A percentile compares a stretch with the other conserved stretches of the same genome.
These are phyloP conservation scores for Claviceps sp. DNA, from an alignment of 2,329 filamentous ascomycete species.

Conservation along the genomic window DNA sequence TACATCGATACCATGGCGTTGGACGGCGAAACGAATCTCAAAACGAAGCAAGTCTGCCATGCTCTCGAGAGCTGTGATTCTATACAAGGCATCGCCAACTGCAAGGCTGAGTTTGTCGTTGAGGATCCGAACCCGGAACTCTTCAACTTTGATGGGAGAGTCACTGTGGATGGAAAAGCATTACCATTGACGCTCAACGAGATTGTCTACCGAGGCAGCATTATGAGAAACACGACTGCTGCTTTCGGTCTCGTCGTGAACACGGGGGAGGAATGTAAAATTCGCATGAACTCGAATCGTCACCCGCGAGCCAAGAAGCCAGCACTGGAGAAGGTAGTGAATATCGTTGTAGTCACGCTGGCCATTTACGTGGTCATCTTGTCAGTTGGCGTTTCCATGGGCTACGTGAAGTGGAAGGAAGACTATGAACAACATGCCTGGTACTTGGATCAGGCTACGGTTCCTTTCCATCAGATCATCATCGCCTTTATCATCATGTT, in stretches of 20 bases:
- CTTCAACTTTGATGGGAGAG: conserved; percentile 62
- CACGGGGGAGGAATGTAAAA: conserved; percentile 81
- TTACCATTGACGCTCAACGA: conserved; percentile 66
- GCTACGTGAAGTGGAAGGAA: conserved; percentile 64
- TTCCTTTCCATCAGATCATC: conserved; percentile 71
- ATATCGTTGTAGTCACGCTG: conserved; percentile 69
- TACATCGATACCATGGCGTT: conserved; percentile 79
- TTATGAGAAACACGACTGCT: conserved; percentile 64
- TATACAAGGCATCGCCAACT: conserved; percentile 38
- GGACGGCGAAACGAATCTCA: conserved; percentile 72
- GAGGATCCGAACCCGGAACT: conserved; percentile 70
- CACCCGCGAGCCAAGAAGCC: conserved; percentile 77
- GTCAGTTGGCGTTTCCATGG: conserved; percentile 70
- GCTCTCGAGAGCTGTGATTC: conserved; percentile 44
- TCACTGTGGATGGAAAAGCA: conserved; percentile 43
- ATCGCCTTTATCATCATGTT: conserved; percentile 92
- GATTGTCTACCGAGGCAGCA: conserved; percentile 74
- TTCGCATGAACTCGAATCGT: conserved; percentile 84
- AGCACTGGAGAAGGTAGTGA: conserved; percentile 60
- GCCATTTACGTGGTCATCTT: conserved; percentile 67
- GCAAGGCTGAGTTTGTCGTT: conserved; percentile 50
- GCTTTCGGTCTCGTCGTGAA: conserved; percentile 74
- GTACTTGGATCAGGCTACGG: conserved; percentile 59
- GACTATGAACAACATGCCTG: conserved; percentile 56
- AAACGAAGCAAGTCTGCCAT: conserved; percentile 57